These are phyloP conservation scores for Zygoascus flipseniorum DNA, from an alignment of 805 yeast species.

Conservation along the genomic window DNA sequence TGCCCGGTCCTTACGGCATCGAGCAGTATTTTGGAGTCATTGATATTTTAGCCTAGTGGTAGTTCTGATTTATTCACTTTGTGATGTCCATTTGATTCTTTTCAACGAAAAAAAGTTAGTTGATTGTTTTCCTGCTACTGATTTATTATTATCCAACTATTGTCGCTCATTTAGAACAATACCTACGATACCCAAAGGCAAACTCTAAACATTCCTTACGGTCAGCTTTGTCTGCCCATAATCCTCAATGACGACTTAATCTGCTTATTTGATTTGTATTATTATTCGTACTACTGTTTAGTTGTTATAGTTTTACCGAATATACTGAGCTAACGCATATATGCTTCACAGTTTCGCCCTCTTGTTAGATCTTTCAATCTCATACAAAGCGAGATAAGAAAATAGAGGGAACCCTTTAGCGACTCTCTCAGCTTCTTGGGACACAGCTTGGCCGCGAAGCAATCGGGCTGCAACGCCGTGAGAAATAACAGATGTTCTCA, in stretches of 20 bases:
- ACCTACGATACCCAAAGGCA: too few species aligned
- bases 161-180: too few species aligned
- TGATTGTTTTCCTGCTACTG: neutral
- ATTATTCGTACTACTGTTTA: too few species aligned
- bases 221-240: too few species aligned
- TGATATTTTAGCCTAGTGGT: conserved; percentile 18
- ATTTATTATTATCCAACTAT: neutral
- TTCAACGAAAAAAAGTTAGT: neutral
- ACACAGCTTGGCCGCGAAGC: conserved; percentile 44
- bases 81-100: too few species aligned
- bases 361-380: conserved; percentile 2
- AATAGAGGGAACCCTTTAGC: conserved; percentile 29
- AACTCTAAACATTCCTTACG: too few species aligned
- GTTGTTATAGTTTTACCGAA: too few species aligned
- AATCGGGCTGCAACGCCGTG: conserved; percentile 57
- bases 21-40: conserved; percentile 76
- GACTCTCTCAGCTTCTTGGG: conserved; percentile 39
- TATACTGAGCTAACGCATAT: too few species aligned
- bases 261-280: too few species aligned
- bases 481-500: conserved; percentile 46
- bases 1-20: conserved; percentile 72
- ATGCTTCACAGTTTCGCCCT: neutral
- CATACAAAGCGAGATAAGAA: conserved; percentile 24
- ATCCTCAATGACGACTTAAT: too few species aligned
- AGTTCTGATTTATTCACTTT: neutral